Base-by-base conservation (phyloP, 208 protist species). In the Trypanosoma melophagium region DNA sequence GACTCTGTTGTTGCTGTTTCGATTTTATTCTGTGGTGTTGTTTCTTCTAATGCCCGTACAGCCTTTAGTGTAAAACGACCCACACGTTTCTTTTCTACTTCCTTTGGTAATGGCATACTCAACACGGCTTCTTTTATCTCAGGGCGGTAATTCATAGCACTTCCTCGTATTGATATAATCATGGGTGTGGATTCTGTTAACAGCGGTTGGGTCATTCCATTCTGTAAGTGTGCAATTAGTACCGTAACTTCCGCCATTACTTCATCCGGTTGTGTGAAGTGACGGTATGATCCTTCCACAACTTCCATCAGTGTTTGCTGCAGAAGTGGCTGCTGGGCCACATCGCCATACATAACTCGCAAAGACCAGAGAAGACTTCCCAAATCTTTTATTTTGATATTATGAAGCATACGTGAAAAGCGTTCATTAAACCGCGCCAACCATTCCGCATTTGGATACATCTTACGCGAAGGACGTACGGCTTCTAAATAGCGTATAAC, bases 211-310 rank as follows among this genome's bases (percentile, higher is more conserved):
- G 51, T 61, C 82, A 89, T 89, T 59, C 89, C 89, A 47, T 70
- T 54, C 74, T 95, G 89, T 51, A 92, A 61, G 54, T 88, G 77
- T 10, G 83, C 84, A 3, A 92, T 58, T 24, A 95, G 70, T 16
- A 95, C 82, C 38, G 81, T 89, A 17, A 85, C 60, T 47, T 86
- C 79, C 38, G 89, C 89, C 9, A 73, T 69, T 28, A 81, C 71
- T 60, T 83, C 82, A 55, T 75, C 69, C 1, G 79, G 58, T 19
- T 74, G 76, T 1, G 61, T 65, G 17, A 69, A 42, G 1, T 35
- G 47, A n/a, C 67, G 28, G 55, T 83, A 86, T 40, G 63, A 65
- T 1, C 47, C 57, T 44, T 65, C 62, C 17, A 84, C 68, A 24
- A 95, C 51, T 19, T 69, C 66, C 0, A 76, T 78, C 19, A 95